phyloP scores from a whole-genome alignment of 2,329 filamentous ascomycete genomes.

The Aureobasidium subglaciale region DNA sequence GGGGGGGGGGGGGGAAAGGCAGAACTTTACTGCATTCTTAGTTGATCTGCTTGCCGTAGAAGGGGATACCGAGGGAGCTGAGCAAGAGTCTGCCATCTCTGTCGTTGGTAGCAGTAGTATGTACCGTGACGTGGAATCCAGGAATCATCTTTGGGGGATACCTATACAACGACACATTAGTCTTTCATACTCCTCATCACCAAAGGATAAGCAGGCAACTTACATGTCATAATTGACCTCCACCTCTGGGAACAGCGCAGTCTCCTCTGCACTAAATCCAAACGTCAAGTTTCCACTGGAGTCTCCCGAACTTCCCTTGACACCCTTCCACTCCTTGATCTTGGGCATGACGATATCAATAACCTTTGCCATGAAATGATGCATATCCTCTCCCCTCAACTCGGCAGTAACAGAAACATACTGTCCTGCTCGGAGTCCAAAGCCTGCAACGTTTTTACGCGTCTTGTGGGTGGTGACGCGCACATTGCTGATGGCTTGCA shows the following conservation, averaged over 20 bases:
- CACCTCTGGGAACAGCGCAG: conserved; percentile 85
- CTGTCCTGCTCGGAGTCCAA: conserved; percentile 65
- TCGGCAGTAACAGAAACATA: conserved; percentile 70
- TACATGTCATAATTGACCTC: conserved; percentile 89
- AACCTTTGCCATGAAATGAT: conserved; percentile 84
- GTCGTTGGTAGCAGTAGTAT: conserved; percentile 79
- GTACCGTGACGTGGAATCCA: conserved; percentile 73
- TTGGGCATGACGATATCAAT: conserved; percentile 85
- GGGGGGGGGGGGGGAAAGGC: no score
- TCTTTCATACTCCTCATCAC: not conserved
- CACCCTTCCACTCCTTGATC: conserved; percentile 92
- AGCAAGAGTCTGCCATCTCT: conserved; percentile 74
- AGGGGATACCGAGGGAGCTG: conserved; percentile 67
- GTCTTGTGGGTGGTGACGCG: conserved; percentile 63
- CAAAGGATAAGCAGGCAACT: conserved; percentile 33
- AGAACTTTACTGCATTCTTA: no score
- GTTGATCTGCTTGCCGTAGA: conserved; percentile 65
- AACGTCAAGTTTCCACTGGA: conserved; percentile 79
- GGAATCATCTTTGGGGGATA: conserved; percentile 71
- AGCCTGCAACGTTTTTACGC: conserved; percentile 64
- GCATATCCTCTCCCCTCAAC: conserved; percentile 71
- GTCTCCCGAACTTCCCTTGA: conserved; percentile 73
- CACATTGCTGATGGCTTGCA: conserved; percentile 79
- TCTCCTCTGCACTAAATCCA: conserved; percentile 67
- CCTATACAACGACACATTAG: conserved; percentile 30